Base-by-base conservation (phyloP, 1,284 basidiomycete species). In the Entoloma clypeatum region DNA sequence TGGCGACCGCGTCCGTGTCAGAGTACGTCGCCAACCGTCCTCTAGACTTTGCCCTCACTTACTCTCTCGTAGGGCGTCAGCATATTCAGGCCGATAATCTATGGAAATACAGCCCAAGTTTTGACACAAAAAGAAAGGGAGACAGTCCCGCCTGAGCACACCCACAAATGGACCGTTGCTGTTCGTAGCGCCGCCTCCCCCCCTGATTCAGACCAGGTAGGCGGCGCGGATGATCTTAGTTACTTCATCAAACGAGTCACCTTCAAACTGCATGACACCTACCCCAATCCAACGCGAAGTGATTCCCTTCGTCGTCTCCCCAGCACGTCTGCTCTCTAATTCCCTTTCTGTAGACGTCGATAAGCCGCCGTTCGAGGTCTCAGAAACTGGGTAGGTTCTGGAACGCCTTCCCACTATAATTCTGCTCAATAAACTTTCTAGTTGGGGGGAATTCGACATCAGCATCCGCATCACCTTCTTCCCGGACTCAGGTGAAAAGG, bases 381-480 rank as follows among this genome's bases (percentile, higher is more conserved):
- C 92, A 5, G 96, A 99, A 62, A 98, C 95, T 7, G 96, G 86
- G 86, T 82, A 54, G 19, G 72, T 58, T 25, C 40, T 46, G 17
- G 50, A 21, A 39, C 45, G 11, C 47, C n/a, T 2, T 38, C 41
- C 25, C 19, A 18, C 22, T 36, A 10, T 10, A 16, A 11, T 24
- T 6, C 17, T 27, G 35, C 18, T 28, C 11, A 27, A 16, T 25
- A 16, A 34, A 33, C 18, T 38, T 5, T 22, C 10, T 41, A 89
- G 95, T 33, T 99, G 96, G 96, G 96, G 96, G 57, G 96, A 99
- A 69, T 99, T 99, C 64, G 92, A 97, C 56, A 86, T 99, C 47
- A 81, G 87, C 56, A 95, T 99, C 55, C 83, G 91, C 48, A 85
- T 99, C 48, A 88, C 86, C 37, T 98, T 99, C 64, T 74, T 92